Conservation (phyloP, 331 rosid genomes). For the Malus hybrid region DNA sequence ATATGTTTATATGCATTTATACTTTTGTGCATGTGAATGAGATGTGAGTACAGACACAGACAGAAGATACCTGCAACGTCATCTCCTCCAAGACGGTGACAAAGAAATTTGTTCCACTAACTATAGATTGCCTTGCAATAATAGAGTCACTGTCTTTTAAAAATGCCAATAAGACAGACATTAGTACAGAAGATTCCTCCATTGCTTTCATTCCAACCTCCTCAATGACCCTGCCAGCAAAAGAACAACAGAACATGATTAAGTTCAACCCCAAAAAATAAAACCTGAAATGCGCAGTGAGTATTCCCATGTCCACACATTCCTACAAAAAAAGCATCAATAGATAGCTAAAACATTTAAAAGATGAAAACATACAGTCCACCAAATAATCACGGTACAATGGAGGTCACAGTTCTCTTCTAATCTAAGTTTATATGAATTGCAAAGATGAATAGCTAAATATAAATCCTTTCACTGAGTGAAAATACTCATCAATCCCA, state of each 20-base stretch:
- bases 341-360: neutral
- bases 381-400: neutral
- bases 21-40: neutral
- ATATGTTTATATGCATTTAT: neutral
- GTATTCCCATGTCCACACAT: neutral
- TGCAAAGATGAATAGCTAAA: neutral
- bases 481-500: neutral
- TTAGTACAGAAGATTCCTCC: conserved; percentile 55
- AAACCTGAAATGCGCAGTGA: neutral
- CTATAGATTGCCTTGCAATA: conserved; percentile 59
- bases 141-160: conserved; percentile 47
- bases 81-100: conserved; percentile 59
- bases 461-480: neutral
- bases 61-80: conserved; percentile 64
- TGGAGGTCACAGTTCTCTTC: neutral
- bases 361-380: neutral
- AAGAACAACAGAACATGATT: neutral
- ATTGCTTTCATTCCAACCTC: conserved; percentile 68
- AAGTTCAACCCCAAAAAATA: neutral
- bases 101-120: conserved; percentile 63
- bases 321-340: neutral
- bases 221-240: conserved; percentile 64
- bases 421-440: neutral
- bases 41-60: neutral
- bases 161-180: conserved; percentile 51